phyloP scores from a whole-genome alignment of 164 flowering plant species.

The Vitis amurensis region DNA sequence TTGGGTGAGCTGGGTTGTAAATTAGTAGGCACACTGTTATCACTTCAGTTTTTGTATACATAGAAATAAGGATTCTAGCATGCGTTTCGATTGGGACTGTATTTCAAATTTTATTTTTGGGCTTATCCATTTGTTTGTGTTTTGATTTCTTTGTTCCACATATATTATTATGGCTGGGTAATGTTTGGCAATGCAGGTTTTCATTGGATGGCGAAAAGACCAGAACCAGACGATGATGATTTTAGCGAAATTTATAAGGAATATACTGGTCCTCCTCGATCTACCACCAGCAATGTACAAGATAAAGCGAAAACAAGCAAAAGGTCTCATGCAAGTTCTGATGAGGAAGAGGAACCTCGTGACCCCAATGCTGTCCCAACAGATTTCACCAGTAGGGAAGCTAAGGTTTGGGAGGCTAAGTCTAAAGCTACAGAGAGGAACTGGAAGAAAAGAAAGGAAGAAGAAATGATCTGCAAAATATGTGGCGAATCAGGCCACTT shows the following conservation, averaged over 20 bases:
- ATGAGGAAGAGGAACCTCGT: constrained; percentile 76
- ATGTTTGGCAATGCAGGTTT: constrained; percentile 8
- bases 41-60: no score
- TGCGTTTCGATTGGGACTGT: no score
- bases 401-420: constrained; percentile 99
- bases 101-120: no score
- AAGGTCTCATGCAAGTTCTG: constrained; percentile 60
- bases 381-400: constrained; percentile 98
- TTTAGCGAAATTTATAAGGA: constrained; percentile 91
- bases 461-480: constrained; percentile 98
- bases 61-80: no score
- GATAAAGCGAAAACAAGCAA: constrained; percentile 50
- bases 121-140: no score
- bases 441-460: constrained; percentile 99
- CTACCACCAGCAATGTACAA: constrained; percentile 29
- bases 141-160: no score
- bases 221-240: constrained; percentile 90
- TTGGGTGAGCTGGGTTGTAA: no score
- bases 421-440: constrained; percentile 99
- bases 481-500: constrained; percentile 98
- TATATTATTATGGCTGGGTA: no score
- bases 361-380: constrained; percentile 99
- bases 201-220: constrained; percentile 53
- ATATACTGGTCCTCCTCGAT: constrained; percentile 84
- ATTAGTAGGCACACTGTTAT: no score